Evolutionary conservation across 768 basidiomycete species (phyloP).

Genomic region (Mycena sanguinolenta): DNA sequence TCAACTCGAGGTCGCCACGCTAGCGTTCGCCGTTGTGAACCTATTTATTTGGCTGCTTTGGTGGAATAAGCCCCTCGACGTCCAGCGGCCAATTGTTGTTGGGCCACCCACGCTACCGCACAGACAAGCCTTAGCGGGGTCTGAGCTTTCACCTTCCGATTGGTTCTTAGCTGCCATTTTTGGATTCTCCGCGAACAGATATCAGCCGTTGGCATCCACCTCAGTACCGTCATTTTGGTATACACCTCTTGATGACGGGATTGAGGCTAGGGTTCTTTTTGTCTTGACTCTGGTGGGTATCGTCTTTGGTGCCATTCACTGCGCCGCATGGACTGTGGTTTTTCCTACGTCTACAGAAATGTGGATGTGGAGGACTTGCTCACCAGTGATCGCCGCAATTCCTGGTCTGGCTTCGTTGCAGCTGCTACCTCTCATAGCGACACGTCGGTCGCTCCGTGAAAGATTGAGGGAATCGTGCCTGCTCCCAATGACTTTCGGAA

Average conservation of each 20-base stretch:
- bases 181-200: neutral
- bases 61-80: slow-evolving; percentile 56
- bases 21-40: too few relatives aligned
- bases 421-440: too few relatives aligned
- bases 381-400: slow-evolving; percentile 24
- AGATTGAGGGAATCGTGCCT: too few relatives aligned
- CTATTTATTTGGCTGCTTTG: slow-evolving; percentile 44
- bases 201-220: neutral
- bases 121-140: neutral
- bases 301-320: too few relatives aligned
- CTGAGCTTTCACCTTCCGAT: neutral
- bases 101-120: neutral
- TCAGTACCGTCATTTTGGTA: slow-evolving; percentile 26
- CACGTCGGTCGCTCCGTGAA: too few relatives aligned
- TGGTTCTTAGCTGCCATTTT: neutral
- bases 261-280: too few relatives aligned
- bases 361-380: slow-evolving; percentile 39
- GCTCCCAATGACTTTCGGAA: too few relatives aligned
- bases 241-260: too few relatives aligned
- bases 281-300: too few relatives aligned
- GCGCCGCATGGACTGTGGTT: slow-evolving; percentile 40
- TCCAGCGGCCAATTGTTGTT: slow-evolving; percentile 40
- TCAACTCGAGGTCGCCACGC: too few relatives aligned
- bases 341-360: slow-evolving; percentile 38
- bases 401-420: neutral